Evolutionary conservation across 2,329 filamentous ascomycete species (phyloP).

Genomic region (Aspergillus sp.): DNA sequence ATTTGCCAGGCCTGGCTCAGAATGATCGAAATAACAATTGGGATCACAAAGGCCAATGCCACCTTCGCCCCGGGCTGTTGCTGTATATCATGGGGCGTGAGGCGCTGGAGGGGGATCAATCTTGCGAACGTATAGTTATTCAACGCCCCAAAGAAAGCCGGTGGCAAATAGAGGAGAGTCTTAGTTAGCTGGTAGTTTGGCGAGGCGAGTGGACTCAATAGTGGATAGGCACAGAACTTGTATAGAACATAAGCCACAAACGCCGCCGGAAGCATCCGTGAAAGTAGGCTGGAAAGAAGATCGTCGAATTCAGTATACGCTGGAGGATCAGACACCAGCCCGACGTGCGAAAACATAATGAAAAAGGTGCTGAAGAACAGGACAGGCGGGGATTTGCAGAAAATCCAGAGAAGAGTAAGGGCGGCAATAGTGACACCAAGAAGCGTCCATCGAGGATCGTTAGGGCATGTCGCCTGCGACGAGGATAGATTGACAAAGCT

Average conservation of each 20-base stretch:
- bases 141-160: conserved; percentile 83
- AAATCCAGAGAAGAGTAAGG: conserved; percentile 71
- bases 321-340: conserved; percentile 83
- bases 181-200: conserved; percentile 70
- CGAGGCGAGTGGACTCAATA: conserved; percentile 63
- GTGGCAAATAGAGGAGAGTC: conserved; percentile 82
- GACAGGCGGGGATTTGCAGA: conserved; percentile 70
- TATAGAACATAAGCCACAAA: conserved; percentile 88
- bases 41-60: conserved; percentile 73
- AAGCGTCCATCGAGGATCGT: conserved; percentile 78
- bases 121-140: conserved; percentile 89
- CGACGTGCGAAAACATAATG: conserved; percentile 83
- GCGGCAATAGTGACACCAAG: conserved; percentile 78
- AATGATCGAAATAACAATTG: conserved; percentile 63
- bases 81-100: conserved; percentile 84
- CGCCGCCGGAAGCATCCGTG: conserved; percentile 78
- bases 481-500: conserved; percentile 62
- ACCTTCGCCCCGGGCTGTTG: conserved; percentile 85
- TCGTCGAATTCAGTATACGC: conserved; percentile 61
- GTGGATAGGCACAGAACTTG: conserved; percentile 71
- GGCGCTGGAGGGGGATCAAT: conserved; percentile 84
- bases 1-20: conserved; percentile 79
- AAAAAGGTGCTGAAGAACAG: conserved; percentile 84
- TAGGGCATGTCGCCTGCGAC: conserved; percentile 57
- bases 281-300: conserved; percentile 72